phyloP scores from a whole-genome alignment of 179 eudicot species.

The Silene noctiflora region DNA sequence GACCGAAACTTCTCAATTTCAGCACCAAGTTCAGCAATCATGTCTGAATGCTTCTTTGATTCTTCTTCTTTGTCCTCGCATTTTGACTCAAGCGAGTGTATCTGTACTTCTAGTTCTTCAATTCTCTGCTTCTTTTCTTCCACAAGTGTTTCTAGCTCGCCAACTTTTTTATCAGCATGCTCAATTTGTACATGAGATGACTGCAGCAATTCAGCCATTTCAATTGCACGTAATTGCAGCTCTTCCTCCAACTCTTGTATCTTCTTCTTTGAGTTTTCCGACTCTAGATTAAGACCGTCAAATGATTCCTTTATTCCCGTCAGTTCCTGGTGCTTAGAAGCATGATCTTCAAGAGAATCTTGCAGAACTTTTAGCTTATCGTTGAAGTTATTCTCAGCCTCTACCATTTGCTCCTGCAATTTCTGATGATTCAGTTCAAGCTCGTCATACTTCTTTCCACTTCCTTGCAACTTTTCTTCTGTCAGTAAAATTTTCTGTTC shows the following conservation, averaged over 20 bases:
- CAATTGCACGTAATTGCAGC: constrained; percentile 52
- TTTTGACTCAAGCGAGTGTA: constrained; percentile 48
- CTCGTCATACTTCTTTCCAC: constrained; percentile 48
- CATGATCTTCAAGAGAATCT: constrained; percentile 66
- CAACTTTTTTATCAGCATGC: constrained; percentile 50
- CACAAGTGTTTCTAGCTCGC: constrained; percentile 40
- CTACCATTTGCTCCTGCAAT: constrained; percentile 50
- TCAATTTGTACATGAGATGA: constrained; percentile 35
- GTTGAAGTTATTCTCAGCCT: constrained; percentile 53
- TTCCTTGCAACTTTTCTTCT: constrained; percentile 52
- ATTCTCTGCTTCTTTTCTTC: constrained; percentile 52
- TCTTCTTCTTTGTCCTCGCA: constrained; percentile 59
- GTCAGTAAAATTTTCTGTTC: constrained; percentile 45
- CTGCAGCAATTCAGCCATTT: constrained; percentile 59
- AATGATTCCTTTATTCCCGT: constrained; percentile 61
- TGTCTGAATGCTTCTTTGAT: constrained; percentile 42
- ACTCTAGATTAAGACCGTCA: constrained; percentile 58
- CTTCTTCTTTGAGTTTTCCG: constrained; percentile 71
- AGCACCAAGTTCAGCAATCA: constrained; percentile 49
- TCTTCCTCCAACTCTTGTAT: constrained; percentile 61
- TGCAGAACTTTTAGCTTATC: constrained; percentile 57
- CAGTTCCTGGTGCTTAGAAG: constrained; percentile 63
- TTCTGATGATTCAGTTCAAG: constrained; percentile 62
- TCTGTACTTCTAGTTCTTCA: constrained; percentile 70
- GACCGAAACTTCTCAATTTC: constrained; percentile 40